Conservation (phyloP, 2,329 filamentous ascomycete genomes). For the Incumbomyces lentus region DNA sequence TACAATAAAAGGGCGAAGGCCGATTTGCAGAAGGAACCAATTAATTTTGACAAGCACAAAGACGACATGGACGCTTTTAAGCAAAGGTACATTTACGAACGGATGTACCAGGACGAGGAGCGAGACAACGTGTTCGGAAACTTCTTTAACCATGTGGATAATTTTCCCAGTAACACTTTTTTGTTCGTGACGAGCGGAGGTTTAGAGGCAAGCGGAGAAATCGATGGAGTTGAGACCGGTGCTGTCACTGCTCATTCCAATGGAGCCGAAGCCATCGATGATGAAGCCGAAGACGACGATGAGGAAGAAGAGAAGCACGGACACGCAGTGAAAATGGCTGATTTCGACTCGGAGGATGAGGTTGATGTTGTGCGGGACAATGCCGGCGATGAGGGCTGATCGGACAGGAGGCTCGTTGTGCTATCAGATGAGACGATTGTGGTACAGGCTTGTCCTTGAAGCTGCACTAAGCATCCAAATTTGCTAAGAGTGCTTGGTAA, state of each 20-base stretch:
- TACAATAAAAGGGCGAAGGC: slow-evolving; percentile 68
- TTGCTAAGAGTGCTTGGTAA: too few relatives aligned
- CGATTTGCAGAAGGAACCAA: slow-evolving; percentile 53
- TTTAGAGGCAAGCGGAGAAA: slow-evolving; percentile 46
- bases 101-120: slow-evolving; percentile 85
- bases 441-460: too few relatives aligned
- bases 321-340: not conserved
- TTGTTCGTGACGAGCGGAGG: slow-evolving; percentile 64
- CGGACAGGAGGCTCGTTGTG: too few relatives aligned
- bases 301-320: not conserved
- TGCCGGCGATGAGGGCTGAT: slow-evolving; percentile 19
- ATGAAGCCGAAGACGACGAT: slow-evolving; percentile 2
- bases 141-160: slow-evolving; percentile 71
- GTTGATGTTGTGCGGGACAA: slow-evolving; percentile 15
- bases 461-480: too few relatives aligned
- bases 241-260: not conserved
- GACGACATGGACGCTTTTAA: slow-evolving; percentile 80
- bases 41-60: slow-evolving; percentile 71
- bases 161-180: slow-evolving; percentile 61
- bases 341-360: slow-evolving; percentile 15
- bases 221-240: slow-evolving; percentile 3
- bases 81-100: slow-evolving; percentile 78
- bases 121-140: slow-evolving; percentile 72
- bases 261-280: too few relatives aligned
- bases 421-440: too few relatives aligned